Percentiles rank a stretch among this genome's conserved stretches.
phyloP scores from a whole-genome alignment of 2,329 filamentous ascomycete genomes.

The Fusarium sp. region DNA sequence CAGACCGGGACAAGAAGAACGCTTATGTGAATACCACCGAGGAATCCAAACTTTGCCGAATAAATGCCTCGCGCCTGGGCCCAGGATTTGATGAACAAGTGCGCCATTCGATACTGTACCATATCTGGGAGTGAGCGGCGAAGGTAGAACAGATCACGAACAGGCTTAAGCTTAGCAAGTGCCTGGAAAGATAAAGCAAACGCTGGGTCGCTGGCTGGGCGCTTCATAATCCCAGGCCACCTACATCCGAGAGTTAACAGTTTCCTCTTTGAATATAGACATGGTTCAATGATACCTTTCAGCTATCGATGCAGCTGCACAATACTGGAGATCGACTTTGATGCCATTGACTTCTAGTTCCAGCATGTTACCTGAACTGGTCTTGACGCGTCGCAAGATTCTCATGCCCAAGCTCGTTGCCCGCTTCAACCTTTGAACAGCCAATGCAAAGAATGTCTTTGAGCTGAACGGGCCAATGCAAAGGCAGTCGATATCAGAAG shows the following conservation, averaged over 20 bases:
- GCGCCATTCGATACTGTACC: slow-evolving; percentile 64
- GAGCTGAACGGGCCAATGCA: slow-evolving; percentile 69
- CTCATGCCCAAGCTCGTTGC: slow-evolving; percentile 53
- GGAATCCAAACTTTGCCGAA: slow-evolving; percentile 69
- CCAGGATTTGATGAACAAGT: slow-evolving; percentile 69
- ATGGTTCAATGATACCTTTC: slow-evolving; percentile 50
- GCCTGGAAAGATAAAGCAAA: slow-evolving; percentile 65
- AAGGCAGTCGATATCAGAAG: slow-evolving; percentile 72
- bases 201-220: slow-evolving; percentile 59
- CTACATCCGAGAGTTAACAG: slow-evolving; percentile 25
- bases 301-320: slow-evolving; percentile 63
- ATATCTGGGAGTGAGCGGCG: slow-evolving; percentile 67
- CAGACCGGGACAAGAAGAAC: slow-evolving; percentile 67
- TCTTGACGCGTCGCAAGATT: slow-evolving; percentile 65
- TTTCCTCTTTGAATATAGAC: not conserved
- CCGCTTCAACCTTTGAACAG: slow-evolving; percentile 61
- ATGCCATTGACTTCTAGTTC: slow-evolving; percentile 67
- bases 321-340: slow-evolving; percentile 73
- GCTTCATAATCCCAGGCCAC: slow-evolving; percentile 57
- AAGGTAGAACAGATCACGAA: slow-evolving; percentile 68
- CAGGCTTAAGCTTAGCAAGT: slow-evolving; percentile 69
- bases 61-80: slow-evolving; percentile 69
- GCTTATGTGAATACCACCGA: slow-evolving; percentile 71
- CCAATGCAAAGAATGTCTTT: slow-evolving; percentile 68
- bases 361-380: slow-evolving; percentile 69